A percentile compares a stretch with the other conserved stretches of the same genome.
These are phyloP conservation scores for Corrigiola litoralis DNA, from an alignment of 179 eudicot species.

Conservation along the genomic window DNA sequence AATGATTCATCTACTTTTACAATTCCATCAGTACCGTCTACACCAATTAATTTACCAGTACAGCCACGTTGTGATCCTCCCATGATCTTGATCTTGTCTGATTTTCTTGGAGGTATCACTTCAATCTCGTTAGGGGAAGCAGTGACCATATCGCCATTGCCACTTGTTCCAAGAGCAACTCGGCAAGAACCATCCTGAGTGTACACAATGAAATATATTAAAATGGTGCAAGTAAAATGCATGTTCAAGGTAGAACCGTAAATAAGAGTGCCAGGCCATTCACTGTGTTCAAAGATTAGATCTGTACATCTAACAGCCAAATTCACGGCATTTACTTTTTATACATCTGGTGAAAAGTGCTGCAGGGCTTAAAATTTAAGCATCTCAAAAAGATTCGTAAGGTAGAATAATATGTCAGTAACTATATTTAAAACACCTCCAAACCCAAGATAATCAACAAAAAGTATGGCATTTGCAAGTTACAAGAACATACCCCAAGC, in stretches of 20 bases:
- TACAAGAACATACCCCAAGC: constrained; percentile 59
- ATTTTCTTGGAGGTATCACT: constrained; percentile 66
- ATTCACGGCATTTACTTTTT: too few relatives aligned
- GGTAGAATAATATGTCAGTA: not conserved
- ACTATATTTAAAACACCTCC: not conserved
- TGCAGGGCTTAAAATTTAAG: too few relatives aligned
- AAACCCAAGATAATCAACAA: not conserved
- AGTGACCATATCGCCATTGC: constrained; percentile 60
- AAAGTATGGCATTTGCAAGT: not conserved
- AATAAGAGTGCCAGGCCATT: not conserved
- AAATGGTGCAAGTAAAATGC: not conserved
- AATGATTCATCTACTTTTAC: constrained; percentile 84
- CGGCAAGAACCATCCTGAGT: constrained; percentile 82
- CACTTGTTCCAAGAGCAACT: constrained; percentile 67
- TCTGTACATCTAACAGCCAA: too few relatives aligned
- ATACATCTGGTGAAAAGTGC: too few relatives aligned
- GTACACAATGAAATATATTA: not conserved
- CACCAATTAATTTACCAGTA: constrained; percentile 84
- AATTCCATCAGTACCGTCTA: constrained; percentile 90
- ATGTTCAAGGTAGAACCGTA: not conserved
- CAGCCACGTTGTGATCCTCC: constrained; percentile 85
- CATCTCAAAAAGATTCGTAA: not conserved
- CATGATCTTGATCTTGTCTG: constrained; percentile 84
- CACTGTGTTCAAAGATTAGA: too few relatives aligned
- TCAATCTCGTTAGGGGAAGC: constrained; percentile 65